Evolutionary conservation across 2,329 filamentous ascomycete species (phyloP), one percentile per base, ranked within the genome.

Genomic region (Nigrospora osmanthi): DNA sequence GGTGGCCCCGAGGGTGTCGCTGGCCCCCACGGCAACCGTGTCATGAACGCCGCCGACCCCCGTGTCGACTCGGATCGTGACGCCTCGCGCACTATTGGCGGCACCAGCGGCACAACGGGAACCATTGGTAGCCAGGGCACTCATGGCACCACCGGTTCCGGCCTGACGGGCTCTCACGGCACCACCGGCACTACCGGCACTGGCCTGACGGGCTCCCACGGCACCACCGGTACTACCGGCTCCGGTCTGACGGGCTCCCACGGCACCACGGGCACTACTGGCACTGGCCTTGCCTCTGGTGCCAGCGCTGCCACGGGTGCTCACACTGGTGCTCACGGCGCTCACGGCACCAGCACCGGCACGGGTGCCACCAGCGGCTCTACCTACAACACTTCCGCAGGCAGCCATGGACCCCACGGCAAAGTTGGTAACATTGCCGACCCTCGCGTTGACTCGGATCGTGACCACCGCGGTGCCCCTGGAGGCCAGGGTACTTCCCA

Each of bases 51-150:
- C 31, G 53, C 60, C 7, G 75, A 79, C 52, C 74, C 74, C 17
- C 64, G 73, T 14, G 62, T 77, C 38, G 73, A 78, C 55, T 72
- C 68, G 36, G 71, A 78, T 54, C 61, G 70, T 11, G 70, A 72
- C 48, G 63, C 54, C 19, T 59, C 61, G 46, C 60, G 61, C 19
- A 57, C 57, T 14, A 57, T 57, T 44, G 51, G 51, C 36, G 56
- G 61, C 17, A 57, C 57, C 14, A 57, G 57, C 44, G 51, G 51
- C 36, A 56, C 52, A 40, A 58, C 55, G 11, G 54, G 56, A 13
- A 28, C 23, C 7, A 28, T 28, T 6, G 23, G 23, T 28, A 55
- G 52, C 32, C 23, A 28, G 6, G 23, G 23, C 7, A 28, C 23
- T 28, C 34, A 35, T 12, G 13, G 5, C 15, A 35, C 34, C 15